Base-by-base conservation (phyloP, 345 rosid species). In the Streptanthus diversifolius region DNA sequence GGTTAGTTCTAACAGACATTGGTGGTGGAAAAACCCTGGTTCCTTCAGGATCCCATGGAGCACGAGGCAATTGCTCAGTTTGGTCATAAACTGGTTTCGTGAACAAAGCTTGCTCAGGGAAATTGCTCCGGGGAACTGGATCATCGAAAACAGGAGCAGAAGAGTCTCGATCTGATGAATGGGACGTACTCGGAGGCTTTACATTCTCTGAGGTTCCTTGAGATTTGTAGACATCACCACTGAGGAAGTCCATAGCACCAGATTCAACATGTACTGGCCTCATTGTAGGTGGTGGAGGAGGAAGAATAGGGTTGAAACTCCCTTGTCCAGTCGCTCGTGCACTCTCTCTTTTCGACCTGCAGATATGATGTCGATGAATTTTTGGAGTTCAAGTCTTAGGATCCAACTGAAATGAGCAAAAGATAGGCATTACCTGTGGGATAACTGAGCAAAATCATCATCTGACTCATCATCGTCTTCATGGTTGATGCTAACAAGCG, bases 251-350 rank as follows among this genome's bases (percentile, higher is more conserved):
- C 61, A 84, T 52, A 63, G 77, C 8, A 36, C 81, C 79, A 13
- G 91, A 70, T 29, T 84, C 85, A 30, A 68, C 60, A 27, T 68
- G 73, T 47, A 86, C 87, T 35, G 91, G 95, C 72, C 79, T 88
- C 86, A 84, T 83, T 10, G 98, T 79, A 12, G 88, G 63, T 72
- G 96, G 96, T 49, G 97, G 98, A 48, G 98, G 97, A 48, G 93
- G 93, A 81, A 87, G 84, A 77, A 88, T 71, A 18, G 92, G 90
- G 76, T 75, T 82, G 56, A 63, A 78, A 45, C 51, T 78, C 30
- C 49, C 65, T 36, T 67, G 81, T 74, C 80, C 84, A 44, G 75
- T 64, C 63, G 40, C 75, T 77, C 56, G 70, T 41, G 49, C 73
- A 86, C 83, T 69, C 84, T 85, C 83, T 79, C 90, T 85, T 41